A percentile compares a stretch with the other conserved stretches of the same genome.
phyloP scores from a whole-genome alignment of 2,329 filamentous ascomycete species.

The Fusarium armeniacum region DNA sequence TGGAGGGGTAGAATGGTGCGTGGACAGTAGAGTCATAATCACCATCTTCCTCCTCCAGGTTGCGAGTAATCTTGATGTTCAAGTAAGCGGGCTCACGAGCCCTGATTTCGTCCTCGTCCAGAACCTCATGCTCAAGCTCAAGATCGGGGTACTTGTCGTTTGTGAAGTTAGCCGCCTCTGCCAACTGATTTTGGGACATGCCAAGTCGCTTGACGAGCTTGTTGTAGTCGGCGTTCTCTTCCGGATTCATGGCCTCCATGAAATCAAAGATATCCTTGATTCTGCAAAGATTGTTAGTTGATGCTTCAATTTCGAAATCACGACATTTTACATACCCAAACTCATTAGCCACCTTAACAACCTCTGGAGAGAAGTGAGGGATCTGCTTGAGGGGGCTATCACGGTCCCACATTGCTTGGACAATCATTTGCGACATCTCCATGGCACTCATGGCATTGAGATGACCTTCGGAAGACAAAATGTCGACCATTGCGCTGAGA shows the following conservation, averaged over 20 bases:
- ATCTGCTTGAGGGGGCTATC: conserved; percentile 98
- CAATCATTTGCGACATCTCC: conserved; percentile 99
- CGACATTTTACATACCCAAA: conserved; percentile 71
- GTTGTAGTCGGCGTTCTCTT: conserved; percentile 87
- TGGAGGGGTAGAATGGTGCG: conserved; percentile 91
- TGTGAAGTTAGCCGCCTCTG: conserved; percentile 92
- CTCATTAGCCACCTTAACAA: conserved; percentile 84
- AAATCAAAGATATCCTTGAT: conserved; percentile 97
- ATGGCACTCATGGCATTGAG: conserved; percentile 98
- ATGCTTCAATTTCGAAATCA: neutral
- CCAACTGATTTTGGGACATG: conserved; percentile 84
- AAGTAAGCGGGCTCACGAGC: conserved; percentile 87
- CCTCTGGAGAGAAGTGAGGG: conserved; percentile 88
- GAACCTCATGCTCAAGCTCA: conserved; percentile 88
- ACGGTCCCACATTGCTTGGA: conserved; percentile 99
- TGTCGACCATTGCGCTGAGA: conserved; percentile 92
- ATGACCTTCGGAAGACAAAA: conserved; percentile 94
- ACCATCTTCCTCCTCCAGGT: conserved; percentile 73
- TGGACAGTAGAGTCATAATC: conserved; percentile 88
- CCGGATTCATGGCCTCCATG: conserved; percentile 98
- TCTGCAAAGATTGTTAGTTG: conserved; percentile 61
- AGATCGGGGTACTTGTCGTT: conserved; percentile 97
- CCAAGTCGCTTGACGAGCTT: conserved; percentile 82
- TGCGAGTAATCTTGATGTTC: conserved; percentile 86
- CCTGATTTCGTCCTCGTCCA: conserved; percentile 83